Evolutionary conservation across 139 green algal genomes (phyloP).

Genomic region (Prasinococcaceae sp.): DNA sequence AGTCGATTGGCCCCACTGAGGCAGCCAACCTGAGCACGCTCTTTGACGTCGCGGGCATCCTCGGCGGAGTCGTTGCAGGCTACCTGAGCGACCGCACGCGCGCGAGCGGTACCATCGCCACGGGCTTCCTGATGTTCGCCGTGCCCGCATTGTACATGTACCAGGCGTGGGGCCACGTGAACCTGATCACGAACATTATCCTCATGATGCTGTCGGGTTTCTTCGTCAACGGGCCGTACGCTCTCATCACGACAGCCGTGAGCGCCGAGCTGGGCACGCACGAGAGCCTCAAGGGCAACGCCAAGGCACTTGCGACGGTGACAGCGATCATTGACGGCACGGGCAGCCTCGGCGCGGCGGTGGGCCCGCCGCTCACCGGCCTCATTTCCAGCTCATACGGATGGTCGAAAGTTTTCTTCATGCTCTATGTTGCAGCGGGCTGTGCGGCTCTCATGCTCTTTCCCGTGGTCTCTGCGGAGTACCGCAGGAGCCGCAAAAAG

Average conservation of each 20-base stretch:
- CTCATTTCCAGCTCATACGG: constrained; percentile 49
- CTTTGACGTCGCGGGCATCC: constrained; percentile 85
- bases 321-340: constrained; percentile 96
- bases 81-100: constrained; percentile 62
- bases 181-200: constrained; percentile 47
- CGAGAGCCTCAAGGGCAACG: constrained; percentile 59
- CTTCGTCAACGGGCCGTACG: constrained; percentile 91
- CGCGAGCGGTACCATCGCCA: constrained; percentile 47
- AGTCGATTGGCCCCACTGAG: constrained; percentile 18
- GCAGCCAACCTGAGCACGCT: constrained; percentile 71
- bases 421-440: too few relatives aligned
- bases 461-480: too few relatives aligned
- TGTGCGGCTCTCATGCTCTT: too few relatives aligned
- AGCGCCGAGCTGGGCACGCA: constrained; percentile 86
- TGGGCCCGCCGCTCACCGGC: constrained; percentile 79
- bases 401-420: constrained; percentile 78
- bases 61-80: constrained; percentile 70
- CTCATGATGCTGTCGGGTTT: constrained; percentile 79
- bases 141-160: constrained; percentile 74
- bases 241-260: constrained; percentile 90
- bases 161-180: constrained; percentile 36
- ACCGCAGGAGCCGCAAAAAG: too few relatives aligned
- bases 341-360: constrained; percentile 72
- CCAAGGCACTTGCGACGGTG: constrained; percentile 81
- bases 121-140: constrained; percentile 55